These are phyloP conservation scores for Oleoguttula mirabilis DNA, from an alignment of 495 filamentous ascomycete species.

Conservation along the genomic window DNA sequence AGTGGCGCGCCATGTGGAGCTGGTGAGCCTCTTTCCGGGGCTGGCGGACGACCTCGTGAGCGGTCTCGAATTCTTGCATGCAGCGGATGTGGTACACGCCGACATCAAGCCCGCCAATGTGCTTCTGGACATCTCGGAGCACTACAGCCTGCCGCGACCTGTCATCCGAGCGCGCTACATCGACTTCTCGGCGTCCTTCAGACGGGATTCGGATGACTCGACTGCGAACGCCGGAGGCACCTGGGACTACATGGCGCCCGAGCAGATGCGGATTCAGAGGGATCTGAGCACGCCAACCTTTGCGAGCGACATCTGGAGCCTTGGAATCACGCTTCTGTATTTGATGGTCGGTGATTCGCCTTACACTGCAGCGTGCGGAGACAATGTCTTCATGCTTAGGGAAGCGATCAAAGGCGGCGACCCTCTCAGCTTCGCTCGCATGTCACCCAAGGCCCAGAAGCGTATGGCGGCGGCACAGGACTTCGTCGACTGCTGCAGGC, in stretches of 20 bases:
- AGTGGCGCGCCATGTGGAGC: slow-evolving; percentile 13
- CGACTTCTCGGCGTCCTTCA: slow-evolving; percentile 49
- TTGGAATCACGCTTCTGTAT: slow-evolving; percentile 45
- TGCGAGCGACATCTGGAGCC: slow-evolving; percentile 42
- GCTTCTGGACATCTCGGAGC: slow-evolving; percentile 29
- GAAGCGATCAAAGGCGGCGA: slow-evolving; percentile 19
- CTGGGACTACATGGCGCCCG: slow-evolving; percentile 47
- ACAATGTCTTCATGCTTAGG: slow-evolving; percentile 19
- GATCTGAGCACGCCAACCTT: slow-evolving; percentile 28
- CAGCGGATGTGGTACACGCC: slow-evolving; percentile 38
- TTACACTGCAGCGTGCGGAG: slow-evolving; percentile 35
- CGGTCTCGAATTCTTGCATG: slow-evolving; percentile 43
- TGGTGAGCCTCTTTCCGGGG: slow-evolving; percentile 22
- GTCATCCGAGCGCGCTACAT: slow-evolving; percentile 38
- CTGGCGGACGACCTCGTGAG: slow-evolving; percentile 39
- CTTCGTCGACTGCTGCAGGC: slow-evolving; percentile 21
- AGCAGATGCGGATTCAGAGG: slow-evolving; percentile 22
- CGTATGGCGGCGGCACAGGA: slow-evolving; percentile 16
- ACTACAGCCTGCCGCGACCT: slow-evolving; percentile 22
- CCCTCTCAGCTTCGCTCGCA: slow-evolving; percentile 17
- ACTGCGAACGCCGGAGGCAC: slow-evolving; percentile 37
- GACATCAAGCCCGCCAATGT: slow-evolving; percentile 48
- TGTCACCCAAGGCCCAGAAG: slow-evolving; percentile 6
- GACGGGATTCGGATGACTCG: slow-evolving; percentile 19
- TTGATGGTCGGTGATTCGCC: slow-evolving; percentile 43